A percentile compares a stretch with the other conserved stretches of the same genome.
Conservation (phyloP, 768 basidiomycete species). For the Suillus tomentosus region DNA sequence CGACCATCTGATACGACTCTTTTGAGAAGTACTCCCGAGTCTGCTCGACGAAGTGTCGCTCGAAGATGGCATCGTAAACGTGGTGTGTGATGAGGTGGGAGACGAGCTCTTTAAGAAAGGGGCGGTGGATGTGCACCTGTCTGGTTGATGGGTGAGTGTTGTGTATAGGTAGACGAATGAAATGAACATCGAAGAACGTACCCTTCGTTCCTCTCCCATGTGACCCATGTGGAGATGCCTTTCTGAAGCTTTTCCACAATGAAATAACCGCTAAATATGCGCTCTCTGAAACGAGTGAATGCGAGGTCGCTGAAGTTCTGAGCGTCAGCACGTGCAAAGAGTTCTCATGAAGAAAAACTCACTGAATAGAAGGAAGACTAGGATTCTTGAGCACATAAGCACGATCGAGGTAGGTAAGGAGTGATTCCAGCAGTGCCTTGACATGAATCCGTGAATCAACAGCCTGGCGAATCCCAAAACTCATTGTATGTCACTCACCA, state of each 20-base stretch:
- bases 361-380: constrained; percentile 48
- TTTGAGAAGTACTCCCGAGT: constrained; percentile 54
- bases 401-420: constrained; percentile 75
- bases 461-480: background rate
- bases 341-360: constrained; percentile 18
- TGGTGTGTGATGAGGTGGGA: constrained; percentile 56
- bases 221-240: constrained; percentile 53
- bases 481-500: constrained; percentile 47
- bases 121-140: constrained; percentile 40
- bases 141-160: constrained; percentile 26
- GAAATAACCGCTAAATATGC: constrained; percentile 50
- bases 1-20: constrained; percentile 47
- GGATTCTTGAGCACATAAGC: constrained; percentile 52
- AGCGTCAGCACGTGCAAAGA: background rate
- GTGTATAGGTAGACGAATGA: constrained; percentile 7
- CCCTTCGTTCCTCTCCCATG: constrained; percentile 53
- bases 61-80: constrained; percentile 57
- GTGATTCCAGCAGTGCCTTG: constrained; percentile 59
- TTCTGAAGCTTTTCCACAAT: constrained; percentile 46
- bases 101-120: constrained; percentile 51
- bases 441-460: constrained; percentile 11
- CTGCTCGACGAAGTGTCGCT: constrained; percentile 52
- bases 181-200: constrained; percentile 11
- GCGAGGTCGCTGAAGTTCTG: constrained; percentile 54
- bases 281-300: constrained; percentile 50